A percentile compares a stretch with the other conserved stretches of the same genome.
These are phyloP conservation scores for Jamesozyma jinghongensis DNA, from an alignment of 805 yeast genomes.

Conservation along the genomic window DNA sequence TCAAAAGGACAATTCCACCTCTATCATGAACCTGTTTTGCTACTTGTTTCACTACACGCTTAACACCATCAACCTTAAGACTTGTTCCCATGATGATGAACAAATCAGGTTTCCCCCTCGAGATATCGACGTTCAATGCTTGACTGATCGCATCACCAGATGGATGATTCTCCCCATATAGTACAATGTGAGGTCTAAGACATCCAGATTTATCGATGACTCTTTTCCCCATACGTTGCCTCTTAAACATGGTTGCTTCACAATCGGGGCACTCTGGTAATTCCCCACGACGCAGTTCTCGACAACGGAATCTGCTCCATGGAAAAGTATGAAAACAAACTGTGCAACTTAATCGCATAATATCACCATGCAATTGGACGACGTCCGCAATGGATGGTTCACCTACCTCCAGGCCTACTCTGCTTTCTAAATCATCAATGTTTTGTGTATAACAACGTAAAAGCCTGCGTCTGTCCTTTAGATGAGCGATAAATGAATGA, in stretches of 20 bases:
- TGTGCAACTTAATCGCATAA: constrained; percentile 69
- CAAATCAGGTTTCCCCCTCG: constrained; percentile 56
- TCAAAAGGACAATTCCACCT: constrained; percentile 68
- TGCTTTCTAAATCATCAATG: constrained; percentile 78
- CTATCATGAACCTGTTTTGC: constrained; percentile 65
- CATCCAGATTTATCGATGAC: constrained; percentile 61
- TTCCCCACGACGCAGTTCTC: constrained; percentile 46
- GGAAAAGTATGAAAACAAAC: constrained; percentile 47
- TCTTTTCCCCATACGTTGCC: constrained; percentile 65
- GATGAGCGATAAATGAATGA: constrained; percentile 57
- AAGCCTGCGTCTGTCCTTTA: constrained; percentile 55
- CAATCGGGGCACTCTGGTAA: constrained; percentile 76
- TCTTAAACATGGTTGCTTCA: constrained; percentile 41
- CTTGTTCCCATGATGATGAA: constrained; percentile 91
- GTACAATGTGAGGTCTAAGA: constrained; percentile 79
- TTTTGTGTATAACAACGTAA: constrained; percentile 90
- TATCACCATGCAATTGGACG: constrained; percentile 85
- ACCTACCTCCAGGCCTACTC: constrained; percentile 46
- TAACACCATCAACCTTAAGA: constrained; percentile 82
- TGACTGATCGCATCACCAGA: constrained; percentile 68
- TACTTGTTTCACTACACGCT: constrained; percentile 58
- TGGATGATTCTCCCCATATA: constrained; percentile 93
- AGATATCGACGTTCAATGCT: constrained; percentile 57
- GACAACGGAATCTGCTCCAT: constrained; percentile 52
- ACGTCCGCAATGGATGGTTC: constrained; percentile 63